Percentiles rank a stretch among this genome's conserved stretches.
These are phyloP conservation scores for Bipolaris gigantea DNA, from an alignment of 2,329 filamentous ascomycete genomes.

Conservation along the genomic window DNA sequence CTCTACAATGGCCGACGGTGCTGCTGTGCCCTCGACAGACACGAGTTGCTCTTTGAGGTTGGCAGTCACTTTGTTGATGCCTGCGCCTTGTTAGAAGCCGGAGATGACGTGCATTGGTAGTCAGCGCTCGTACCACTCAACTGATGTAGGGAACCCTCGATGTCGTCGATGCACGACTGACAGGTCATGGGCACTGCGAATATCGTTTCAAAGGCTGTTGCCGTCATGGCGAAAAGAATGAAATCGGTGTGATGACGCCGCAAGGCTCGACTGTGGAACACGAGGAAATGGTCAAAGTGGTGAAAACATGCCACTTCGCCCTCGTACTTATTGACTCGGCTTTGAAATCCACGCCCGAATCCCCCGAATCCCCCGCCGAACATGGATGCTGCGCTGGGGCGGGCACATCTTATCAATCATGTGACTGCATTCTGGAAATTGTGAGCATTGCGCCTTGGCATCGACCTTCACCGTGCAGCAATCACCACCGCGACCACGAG, in stretches of 20 bases:
- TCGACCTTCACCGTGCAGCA: constrained; percentile 16
- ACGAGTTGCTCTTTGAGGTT: constrained; percentile 82
- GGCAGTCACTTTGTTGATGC: constrained; percentile 80
- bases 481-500: constrained; percentile 8
- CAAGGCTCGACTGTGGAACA: constrained; percentile 1
- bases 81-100: constrained; percentile 48
- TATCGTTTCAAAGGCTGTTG: constrained; percentile 66
- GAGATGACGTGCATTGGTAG: constrained; percentile 26
- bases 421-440: constrained; percentile 21
- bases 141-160: constrained; percentile 76
- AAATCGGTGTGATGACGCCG: background rate
- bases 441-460: constrained; percentile 18
- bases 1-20: constrained; percentile 84
- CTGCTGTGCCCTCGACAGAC: constrained; percentile 82
- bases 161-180: constrained; percentile 82
- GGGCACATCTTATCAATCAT: constrained; percentile 13
- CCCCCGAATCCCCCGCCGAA: constrained; percentile 13
- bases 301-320: constrained; percentile 14
- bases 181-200: constrained; percentile 95
- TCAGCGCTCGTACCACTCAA: constrained; percentile 60
- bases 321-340: constrained; percentile 18
- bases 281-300: constrained; percentile 8
- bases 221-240: constrained; percentile 28
- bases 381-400: background rate
- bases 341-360: constrained; percentile 37